Evolutionary conservation across 306 rosid genomes (phyloP).

Genomic region (Crataegus laevigata): DNA sequence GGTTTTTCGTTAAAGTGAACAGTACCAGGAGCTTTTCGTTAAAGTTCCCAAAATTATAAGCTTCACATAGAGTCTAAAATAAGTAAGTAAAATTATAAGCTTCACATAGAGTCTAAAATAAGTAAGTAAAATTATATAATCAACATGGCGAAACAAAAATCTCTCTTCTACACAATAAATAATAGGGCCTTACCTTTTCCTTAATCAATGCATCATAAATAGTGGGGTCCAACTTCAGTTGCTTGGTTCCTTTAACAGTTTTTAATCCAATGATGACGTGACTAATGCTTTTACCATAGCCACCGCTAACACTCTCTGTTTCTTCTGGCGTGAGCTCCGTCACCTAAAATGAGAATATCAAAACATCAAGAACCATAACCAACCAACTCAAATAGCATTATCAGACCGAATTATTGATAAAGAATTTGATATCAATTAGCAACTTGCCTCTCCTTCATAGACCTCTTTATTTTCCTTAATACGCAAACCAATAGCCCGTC

Average conservation of each 20-base stretch:
- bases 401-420: conserved; percentile 2
- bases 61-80: too few species aligned
- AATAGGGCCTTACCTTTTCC: conserved; percentile 55
- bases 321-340: conserved; percentile 95
- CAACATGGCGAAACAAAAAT: background rate
- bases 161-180: background rate
- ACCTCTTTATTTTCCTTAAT: conserved; percentile 98
- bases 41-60: too few species aligned
- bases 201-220: conserved; percentile 91
- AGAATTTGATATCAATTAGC: background rate
- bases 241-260: conserved; percentile 96
- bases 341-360: conserved; percentile 40
- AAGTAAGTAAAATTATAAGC: background rate
- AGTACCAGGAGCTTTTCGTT: too few species aligned
- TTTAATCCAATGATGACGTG: conserved; percentile 91
- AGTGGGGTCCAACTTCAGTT: conserved; percentile 91
- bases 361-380: conserved; percentile 14
- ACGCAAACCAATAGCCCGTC: conserved; percentile 85
- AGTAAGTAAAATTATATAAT: background rate
- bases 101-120: background rate
- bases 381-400: conserved; percentile 7
- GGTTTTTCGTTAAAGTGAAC: too few species aligned
- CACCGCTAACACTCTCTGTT: conserved; percentile 82
- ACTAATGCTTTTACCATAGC: conserved; percentile 98
- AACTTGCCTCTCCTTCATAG: conserved; percentile 92